Percentiles rank a stretch among this genome's conserved stretches.
These are phyloP conservation scores for Clonostachys solani DNA, from an alignment of 2,329 filamentous ascomycete genomes.

Conservation along the genomic window DNA sequence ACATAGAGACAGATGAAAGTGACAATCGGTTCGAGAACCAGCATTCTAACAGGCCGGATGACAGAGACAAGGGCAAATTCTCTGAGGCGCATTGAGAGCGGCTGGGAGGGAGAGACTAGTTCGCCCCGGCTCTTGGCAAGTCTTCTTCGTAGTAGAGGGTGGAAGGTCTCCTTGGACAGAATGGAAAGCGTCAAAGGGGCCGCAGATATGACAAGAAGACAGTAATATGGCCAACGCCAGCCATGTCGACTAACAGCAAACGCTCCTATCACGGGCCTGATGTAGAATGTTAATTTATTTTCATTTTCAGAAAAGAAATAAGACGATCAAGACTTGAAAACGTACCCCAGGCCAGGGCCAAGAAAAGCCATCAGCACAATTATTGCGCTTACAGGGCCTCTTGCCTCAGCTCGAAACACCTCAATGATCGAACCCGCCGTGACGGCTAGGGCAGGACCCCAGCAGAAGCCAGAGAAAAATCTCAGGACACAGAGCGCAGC, in stretches of 20 bases:
- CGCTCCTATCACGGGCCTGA: slow-evolving; percentile 41
- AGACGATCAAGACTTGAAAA: background rate
- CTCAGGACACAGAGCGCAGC: slow-evolving; percentile 46
- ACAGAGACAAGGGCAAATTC: slow-evolving; percentile 35
- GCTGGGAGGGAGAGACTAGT: slow-evolving; percentile 11
- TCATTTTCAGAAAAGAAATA: slow-evolving; percentile 2
- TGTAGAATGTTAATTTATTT: no score
- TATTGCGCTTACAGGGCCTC: slow-evolving; percentile 35
- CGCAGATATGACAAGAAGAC: slow-evolving; percentile 34
- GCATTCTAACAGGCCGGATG: slow-evolving; percentile 50
- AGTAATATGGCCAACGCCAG: slow-evolving; percentile 49
- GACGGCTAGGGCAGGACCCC: slow-evolving; percentile 42
- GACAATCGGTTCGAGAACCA: slow-evolving; percentile 60
- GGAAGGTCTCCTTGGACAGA: slow-evolving; percentile 51
- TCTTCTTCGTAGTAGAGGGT: slow-evolving; percentile 39
- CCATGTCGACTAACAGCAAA: slow-evolving; percentile 37
- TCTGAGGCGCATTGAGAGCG: slow-evolving; percentile 15
- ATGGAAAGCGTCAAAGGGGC: slow-evolving; percentile 22
- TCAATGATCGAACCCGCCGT: slow-evolving; percentile 45
- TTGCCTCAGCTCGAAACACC: slow-evolving; percentile 33
- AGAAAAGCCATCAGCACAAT: slow-evolving; percentile 49
- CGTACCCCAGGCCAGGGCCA: slow-evolving; percentile 41
- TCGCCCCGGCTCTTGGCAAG: slow-evolving; percentile 27
- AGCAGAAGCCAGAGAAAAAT: slow-evolving; percentile 51
- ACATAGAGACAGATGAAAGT: slow-evolving; percentile 48